Evolutionary conservation across 805 yeast species (phyloP), one percentile per base, ranked within the genome.

Genomic region (Starmerella cellae): DNA sequence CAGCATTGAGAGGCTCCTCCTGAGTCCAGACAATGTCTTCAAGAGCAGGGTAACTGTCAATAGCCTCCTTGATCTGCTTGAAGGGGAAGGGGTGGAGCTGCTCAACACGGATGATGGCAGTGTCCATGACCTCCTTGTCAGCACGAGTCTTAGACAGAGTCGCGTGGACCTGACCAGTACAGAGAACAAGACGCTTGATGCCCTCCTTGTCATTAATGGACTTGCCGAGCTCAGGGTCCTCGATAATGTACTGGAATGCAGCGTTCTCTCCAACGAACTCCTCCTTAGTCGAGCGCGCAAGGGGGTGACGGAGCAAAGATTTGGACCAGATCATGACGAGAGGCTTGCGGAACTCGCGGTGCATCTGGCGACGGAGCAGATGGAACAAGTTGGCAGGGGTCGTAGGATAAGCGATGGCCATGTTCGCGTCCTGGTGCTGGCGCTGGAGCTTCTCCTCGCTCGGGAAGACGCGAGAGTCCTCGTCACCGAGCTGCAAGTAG

Each of bases 81-180:
- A 70, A 91, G 66, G 98, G 98, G 96, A 91, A 91, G 65, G 99
- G 99, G 61, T 91, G 96, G 58, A 87, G 61, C 71, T 91, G 97
- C 68, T 91, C 99, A 56, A 91, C 59, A 67, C 78, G 83, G 58
- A 87, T 64, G 63, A 91, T 70, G 3, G 97, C 95, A 46, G 96
- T 84, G 55, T 75, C 75, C 64, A 74, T 83, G 65, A 82, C 79
- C 39, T 70, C 82, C 47, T 81, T 54, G 21, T 77, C 62, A 44
- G 75, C 82, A 69, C 98, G 88, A 63, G 74, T 82, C 77, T 85
- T 88, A 68, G 75, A 81, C 58, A 91, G 70, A 29, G 94, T 82
- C 44, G 96, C 79, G 73, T 73, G 87, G 38, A 91, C 98, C 73
- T 91, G 99, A 61, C 98, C 99, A 49, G 82, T 60, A 62, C 85